Evolutionary conservation across 106 monocot species (phyloP).

Genomic region (Allium sativum): DNA sequence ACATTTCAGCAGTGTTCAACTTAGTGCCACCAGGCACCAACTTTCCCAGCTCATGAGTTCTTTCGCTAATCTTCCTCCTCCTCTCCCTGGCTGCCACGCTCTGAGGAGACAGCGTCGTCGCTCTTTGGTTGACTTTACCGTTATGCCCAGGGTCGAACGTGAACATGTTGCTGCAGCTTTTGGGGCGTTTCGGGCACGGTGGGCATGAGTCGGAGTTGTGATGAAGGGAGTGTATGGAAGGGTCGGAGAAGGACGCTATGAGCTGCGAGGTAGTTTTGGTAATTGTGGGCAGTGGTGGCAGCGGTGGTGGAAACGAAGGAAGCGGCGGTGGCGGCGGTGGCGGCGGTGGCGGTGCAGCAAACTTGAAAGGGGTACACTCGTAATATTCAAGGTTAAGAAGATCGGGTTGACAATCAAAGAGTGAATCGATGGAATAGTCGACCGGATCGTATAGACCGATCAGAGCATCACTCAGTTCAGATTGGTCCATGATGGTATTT

Average conservation of each 20-base stretch:
- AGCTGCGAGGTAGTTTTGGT: neutral
- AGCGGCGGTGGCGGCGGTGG: too few species aligned
- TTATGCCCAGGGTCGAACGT: neutral
- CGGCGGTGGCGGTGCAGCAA: neutral
- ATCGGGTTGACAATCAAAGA: conserved; percentile 5
- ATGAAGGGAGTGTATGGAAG: conserved; percentile 2
- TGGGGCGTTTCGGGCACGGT: conserved; percentile 18
- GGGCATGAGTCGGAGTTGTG: conserved; percentile 5
- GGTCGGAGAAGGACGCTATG: conserved; percentile 15
- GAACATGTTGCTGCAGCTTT: conserved; percentile 13
- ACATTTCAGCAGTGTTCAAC: conserved; percentile 85
- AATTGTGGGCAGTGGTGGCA: neutral
- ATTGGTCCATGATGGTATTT: neutral
- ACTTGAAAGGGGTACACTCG: neutral
- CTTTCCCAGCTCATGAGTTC: conserved; percentile 50
- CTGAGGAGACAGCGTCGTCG: conserved; percentile 20
- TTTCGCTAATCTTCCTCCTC: conserved; percentile 61
- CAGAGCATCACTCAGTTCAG: conserved; percentile 30
- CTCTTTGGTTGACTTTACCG: neutral
- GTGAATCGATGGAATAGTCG: conserved; percentile 11
- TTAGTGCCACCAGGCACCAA: conserved; percentile 53
- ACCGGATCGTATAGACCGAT: conserved; percentile 27
- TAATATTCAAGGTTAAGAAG: neutral
- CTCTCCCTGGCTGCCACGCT: conserved; percentile 56
- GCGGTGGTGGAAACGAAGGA: too few species aligned